A percentile compares a stretch with the other conserved stretches of the same genome.
phyloP scores from a whole-genome alignment of 345 rosid species.

The Noccaea caerulescens region DNA sequence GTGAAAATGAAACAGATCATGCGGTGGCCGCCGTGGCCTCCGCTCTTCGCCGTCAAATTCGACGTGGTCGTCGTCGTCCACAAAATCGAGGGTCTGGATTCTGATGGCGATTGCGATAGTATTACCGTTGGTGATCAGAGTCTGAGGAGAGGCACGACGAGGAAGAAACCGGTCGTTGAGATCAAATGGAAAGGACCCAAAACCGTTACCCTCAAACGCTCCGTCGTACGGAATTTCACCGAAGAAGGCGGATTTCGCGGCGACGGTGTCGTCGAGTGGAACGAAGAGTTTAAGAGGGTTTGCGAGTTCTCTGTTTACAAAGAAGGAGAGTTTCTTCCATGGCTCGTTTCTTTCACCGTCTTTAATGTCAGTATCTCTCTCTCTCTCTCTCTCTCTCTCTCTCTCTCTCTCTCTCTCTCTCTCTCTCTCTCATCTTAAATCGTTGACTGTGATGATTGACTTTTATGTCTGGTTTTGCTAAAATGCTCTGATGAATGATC shows the following conservation, averaged over 20 bases:
- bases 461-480: slow-evolving; percentile 6
- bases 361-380: slow-evolving; percentile 49
- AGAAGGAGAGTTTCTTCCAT: slow-evolving; percentile 50
- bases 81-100: slow-evolving; percentile 49
- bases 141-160: slow-evolving; percentile 27
- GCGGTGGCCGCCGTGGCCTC: slow-evolving; percentile 64
- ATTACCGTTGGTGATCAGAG: slow-evolving; percentile 17
- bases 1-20: slow-evolving; percentile 55
- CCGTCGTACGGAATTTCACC: slow-evolving; percentile 47
- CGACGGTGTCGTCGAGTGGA: slow-evolving; percentile 65
- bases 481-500: background rate
- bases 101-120: slow-evolving; percentile 24
- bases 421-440: background rate
- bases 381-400: background rate
- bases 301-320: slow-evolving; percentile 57
- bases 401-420: background rate
- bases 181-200: slow-evolving; percentile 63
- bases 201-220: slow-evolving; percentile 45
- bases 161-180: slow-evolving; percentile 56
- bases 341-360: slow-evolving; percentile 59
- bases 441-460: slow-evolving; percentile 1
- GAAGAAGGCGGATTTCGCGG: slow-evolving; percentile 53
- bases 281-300: slow-evolving; percentile 56
- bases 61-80: slow-evolving; percentile 48
- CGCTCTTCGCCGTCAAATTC: slow-evolving; percentile 51